Evolutionary conservation across 116 monocot genomes (phyloP).

Genomic region (Phalaenopsis hybrid): DNA sequence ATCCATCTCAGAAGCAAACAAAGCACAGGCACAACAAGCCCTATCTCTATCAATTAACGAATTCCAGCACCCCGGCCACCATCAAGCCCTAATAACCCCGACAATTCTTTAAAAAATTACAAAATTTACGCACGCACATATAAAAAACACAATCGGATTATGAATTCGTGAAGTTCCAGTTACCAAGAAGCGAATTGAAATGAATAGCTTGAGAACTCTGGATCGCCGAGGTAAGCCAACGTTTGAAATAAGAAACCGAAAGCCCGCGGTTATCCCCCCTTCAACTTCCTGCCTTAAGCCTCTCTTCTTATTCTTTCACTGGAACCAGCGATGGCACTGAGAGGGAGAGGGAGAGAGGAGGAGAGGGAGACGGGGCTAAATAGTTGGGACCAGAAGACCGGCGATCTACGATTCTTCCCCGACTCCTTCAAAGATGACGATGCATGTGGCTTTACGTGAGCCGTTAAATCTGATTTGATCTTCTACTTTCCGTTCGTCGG

Average conservation of each 20-base stretch:
- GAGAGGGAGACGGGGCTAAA: not conserved
- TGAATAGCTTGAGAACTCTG: not conserved
- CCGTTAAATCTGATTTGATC: too few species aligned
- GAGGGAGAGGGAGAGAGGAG: not conserved
- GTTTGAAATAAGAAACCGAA: not conserved
- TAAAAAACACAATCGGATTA: not conserved
- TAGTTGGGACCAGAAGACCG: not conserved
- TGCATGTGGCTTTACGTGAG: too few species aligned
- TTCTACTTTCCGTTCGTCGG: too few species aligned
- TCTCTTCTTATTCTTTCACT: not conserved
- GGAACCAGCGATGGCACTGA: not conserved
- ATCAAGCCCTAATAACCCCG: not conserved
- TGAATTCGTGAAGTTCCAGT: not conserved
- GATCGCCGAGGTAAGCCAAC: not conserved
- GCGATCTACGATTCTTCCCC: not conserved
- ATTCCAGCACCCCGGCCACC: not conserved
- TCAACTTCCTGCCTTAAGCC: too few species aligned
- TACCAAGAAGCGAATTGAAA: constrained; percentile 4
- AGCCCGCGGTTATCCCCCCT: not conserved
- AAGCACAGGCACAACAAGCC: not conserved
- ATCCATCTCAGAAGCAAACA: not conserved
- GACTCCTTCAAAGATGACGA: not conserved
- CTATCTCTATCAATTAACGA: not conserved
- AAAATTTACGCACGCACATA: not conserved
- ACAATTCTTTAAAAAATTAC: not conserved